Base-by-base conservation (phyloP, 176 grass and related monocot species). In the Ananas comosus region DNA sequence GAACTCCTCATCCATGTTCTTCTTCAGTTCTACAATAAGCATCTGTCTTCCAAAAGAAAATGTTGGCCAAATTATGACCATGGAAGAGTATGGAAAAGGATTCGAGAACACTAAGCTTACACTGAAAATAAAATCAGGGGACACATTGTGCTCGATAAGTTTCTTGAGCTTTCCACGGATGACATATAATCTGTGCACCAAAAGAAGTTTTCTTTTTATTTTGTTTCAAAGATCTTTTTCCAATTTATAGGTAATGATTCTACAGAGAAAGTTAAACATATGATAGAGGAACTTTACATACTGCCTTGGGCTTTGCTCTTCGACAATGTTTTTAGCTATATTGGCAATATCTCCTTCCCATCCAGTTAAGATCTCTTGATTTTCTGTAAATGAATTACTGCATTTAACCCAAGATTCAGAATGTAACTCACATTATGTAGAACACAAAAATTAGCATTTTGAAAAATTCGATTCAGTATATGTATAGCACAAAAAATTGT, bases 291-390 rank as follows among this genome's bases (percentile, higher is more conserved):
- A 49, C 13, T 50, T 54, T 73, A 50, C 84, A 73, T 81, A 87
- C 84, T 87, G 88, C 73, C 58, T 87, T 65, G 88, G 70, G 51
- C 79, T 82, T 84, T 82, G 84, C 53, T 91, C 88, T 54, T 85
- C 75, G 47, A 87, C 56, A 70, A 91, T 84, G 70, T 56, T 87
- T 71, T 63, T 84, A 48, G 88, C 88, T 23, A 87, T 76, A 51
- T 73, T 64, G 64, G 82, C 74, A 71, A 91, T 91, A 63, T 87
- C 88, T 9, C 85, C 84, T 65, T 91, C 88, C 88, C 84, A 91
- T 79, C 88, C 88, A 6, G 84, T 84, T 76, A 87, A 79, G 71
- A 87, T 77, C 48, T 33, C 59, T 33, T 87, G 84, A 21, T 61
- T 76, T 79, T 91, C 73, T 66, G 63, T 70, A 58, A 91, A 72